Conservation (phyloP, 257 asterid species). For the Fraxinus pennsylvanica region DNA sequence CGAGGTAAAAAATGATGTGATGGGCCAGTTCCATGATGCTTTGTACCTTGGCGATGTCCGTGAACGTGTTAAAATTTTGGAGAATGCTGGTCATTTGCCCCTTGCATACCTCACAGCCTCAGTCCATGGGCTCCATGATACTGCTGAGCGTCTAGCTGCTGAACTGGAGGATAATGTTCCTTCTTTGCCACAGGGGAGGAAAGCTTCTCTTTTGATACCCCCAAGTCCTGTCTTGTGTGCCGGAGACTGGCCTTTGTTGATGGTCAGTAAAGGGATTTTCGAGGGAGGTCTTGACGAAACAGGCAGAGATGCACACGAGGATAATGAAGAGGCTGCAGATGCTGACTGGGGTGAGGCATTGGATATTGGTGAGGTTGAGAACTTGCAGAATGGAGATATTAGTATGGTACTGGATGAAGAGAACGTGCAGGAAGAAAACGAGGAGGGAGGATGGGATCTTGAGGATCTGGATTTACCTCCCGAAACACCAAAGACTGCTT, state of each 20-base stretch:
- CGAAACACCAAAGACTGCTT: constrained; percentile 64
- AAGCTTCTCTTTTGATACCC: constrained; percentile 51
- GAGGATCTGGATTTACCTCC: constrained; percentile 76
- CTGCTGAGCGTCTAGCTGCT: constrained; percentile 46
- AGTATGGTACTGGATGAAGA: constrained; percentile 41
- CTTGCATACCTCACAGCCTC: constrained; percentile 43
- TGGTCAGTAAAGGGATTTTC: constrained; percentile 75
- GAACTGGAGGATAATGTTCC: constrained; percentile 51
- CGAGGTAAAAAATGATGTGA: constrained; percentile 82
- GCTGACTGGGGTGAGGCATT: constrained; percentile 59
- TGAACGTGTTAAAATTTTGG: constrained; percentile 86
- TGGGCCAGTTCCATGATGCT: constrained; percentile 95
- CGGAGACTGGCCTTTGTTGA: constrained; percentile 89
- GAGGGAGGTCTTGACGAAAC: constrained; percentile 65
- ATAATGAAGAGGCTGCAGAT: constrained; percentile 55
- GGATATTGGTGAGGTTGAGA: constrained; percentile 54
- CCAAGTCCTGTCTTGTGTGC: constrained; percentile 55
- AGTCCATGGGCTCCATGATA: constrained; percentile 51
- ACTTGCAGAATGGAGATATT: constrained; percentile 46
- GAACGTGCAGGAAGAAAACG: constrained; percentile 45
- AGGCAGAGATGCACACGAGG: constrained; percentile 47
- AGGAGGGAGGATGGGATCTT: constrained; percentile 86
- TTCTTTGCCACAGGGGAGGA: constrained; percentile 41
- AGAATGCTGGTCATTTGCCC: constrained; percentile 61
- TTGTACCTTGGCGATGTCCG: constrained; percentile 80